phyloP scores from a whole-genome alignment of 495 filamentous ascomycete species.

The Rostrohypoxylon terebratum region DNA sequence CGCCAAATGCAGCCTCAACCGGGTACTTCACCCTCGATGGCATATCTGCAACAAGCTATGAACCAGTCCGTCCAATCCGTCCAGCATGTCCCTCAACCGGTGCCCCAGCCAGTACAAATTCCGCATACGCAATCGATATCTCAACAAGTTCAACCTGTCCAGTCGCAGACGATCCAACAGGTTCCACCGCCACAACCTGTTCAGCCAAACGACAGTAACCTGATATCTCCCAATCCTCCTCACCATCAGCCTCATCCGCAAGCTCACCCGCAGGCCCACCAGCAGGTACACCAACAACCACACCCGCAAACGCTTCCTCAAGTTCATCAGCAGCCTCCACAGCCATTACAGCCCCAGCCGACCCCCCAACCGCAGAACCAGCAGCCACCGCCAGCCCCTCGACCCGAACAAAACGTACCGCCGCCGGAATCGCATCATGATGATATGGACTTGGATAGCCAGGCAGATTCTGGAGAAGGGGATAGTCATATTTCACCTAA shows the following conservation, averaged over 20 bases:
- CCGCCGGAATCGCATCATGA: slow-evolving; percentile 54
- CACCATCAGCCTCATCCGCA: slow-evolving; percentile 50
- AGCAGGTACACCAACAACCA: slow-evolving; percentile 51
- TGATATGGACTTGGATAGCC: slow-evolving; percentile 58
- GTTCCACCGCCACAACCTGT: slow-evolving; percentile 44
- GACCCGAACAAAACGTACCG: slow-evolving; percentile 51
- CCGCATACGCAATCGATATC: slow-evolving; percentile 49
- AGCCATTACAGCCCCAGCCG: slow-evolving; percentile 45
- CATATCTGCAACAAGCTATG: slow-evolving; percentile 50
- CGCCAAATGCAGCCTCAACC: slow-evolving; percentile 48
- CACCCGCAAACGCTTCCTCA: slow-evolving; percentile 59
- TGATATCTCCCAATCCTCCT: slow-evolving; percentile 47
- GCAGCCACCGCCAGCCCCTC: slow-evolving; percentile 47
- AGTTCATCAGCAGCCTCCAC: slow-evolving; percentile 53
- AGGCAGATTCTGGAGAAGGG: slow-evolving; percentile 54
- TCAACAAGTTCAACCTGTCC: slow-evolving; percentile 48
- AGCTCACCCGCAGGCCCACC: slow-evolving; percentile 55
- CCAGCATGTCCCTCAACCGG: slow-evolving; percentile 46
- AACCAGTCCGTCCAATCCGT: slow-evolving; percentile 51
- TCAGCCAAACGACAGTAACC: slow-evolving; percentile 48
- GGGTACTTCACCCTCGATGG: slow-evolving; percentile 38
- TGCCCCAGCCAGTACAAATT: slow-evolving; percentile 46
- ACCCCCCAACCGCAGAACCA: slow-evolving; percentile 45
- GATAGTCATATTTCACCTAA: slow-evolving; percentile 57
- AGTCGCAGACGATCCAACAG: slow-evolving; percentile 49